Evolutionary conservation across 805 yeast species (phyloP).

Genomic region (Cyberlindnera meyerae): DNA sequence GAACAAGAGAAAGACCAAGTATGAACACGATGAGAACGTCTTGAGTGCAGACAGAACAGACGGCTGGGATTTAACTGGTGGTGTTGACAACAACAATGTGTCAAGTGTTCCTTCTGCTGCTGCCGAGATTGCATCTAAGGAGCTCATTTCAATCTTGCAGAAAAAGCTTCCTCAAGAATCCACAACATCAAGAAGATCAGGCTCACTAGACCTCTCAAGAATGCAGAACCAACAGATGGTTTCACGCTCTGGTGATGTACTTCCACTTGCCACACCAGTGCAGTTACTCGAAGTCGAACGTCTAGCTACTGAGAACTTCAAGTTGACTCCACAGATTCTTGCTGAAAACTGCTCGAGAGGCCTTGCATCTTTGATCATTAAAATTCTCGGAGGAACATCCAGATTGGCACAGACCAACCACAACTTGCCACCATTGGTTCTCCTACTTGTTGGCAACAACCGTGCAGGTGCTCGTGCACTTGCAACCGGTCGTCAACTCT

Average conservation of each 20-base stretch:
- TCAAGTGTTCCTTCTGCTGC: slow-evolving; percentile 8
- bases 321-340: slow-evolving; percentile 40
- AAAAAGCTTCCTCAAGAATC: neutral
- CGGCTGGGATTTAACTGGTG: slow-evolving; percentile 16
- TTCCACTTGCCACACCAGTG: slow-evolving; percentile 69
- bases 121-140: slow-evolving; percentile 8
- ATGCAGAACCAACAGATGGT: slow-evolving; percentile 6
- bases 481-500: slow-evolving; percentile 73
- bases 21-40: slow-evolving; percentile 73
- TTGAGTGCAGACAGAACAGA: slow-evolving; percentile 11
- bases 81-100: too few relatives aligned
- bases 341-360: slow-evolving; percentile 69
- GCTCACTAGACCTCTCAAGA: slow-evolving; percentile 8
- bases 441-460: slow-evolving; percentile 68
- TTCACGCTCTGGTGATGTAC: slow-evolving; percentile 20
- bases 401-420: slow-evolving; percentile 64
- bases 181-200: slow-evolving; percentile 7
- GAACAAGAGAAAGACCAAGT: slow-evolving; percentile 54
- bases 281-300: slow-evolving; percentile 76
- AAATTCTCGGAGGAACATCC: slow-evolving; percentile 63
- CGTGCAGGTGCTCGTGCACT: slow-evolving; percentile 71
- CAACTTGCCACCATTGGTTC: slow-evolving; percentile 73
- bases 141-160: slow-evolving; percentile 7
- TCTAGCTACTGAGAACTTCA: slow-evolving; percentile 47
- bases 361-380: slow-evolving; percentile 52